Evolutionary conservation across 139 green algal species (phyloP).

Genomic region (Tetraselmis chui): DNA sequence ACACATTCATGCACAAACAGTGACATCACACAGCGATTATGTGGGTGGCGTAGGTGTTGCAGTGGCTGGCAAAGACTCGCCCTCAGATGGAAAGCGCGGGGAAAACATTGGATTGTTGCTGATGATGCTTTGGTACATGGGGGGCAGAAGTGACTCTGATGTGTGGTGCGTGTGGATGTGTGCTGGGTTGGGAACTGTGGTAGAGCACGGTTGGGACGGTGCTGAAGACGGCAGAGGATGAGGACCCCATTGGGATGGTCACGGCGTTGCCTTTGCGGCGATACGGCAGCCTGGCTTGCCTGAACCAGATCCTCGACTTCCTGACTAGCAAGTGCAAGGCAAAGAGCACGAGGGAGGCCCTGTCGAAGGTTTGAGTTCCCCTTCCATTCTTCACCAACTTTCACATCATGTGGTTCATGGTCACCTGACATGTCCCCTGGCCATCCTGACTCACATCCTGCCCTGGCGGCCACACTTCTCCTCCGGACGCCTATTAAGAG

Average conservation of each 20-base stretch:
- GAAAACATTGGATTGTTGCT: too few relatives aligned
- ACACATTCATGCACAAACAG: too few relatives aligned
- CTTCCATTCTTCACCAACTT: too few relatives aligned
- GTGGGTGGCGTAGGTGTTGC: too few relatives aligned
- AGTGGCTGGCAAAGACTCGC: too few relatives aligned
- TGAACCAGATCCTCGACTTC: slow-evolving; percentile 52
- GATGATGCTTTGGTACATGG: background rate
- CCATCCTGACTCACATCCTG: background rate
- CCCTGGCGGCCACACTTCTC: background rate
- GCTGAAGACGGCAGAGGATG: slow-evolving; percentile 74
- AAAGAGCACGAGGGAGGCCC: slow-evolving; percentile 10
- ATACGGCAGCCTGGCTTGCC: slow-evolving; percentile 32
- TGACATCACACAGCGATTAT: too few relatives aligned
- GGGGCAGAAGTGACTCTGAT: background rate
- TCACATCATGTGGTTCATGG: background rate
- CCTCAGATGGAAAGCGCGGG: too few relatives aligned
- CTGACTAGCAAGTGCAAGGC: slow-evolving; percentile 33
- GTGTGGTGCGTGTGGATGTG: background rate
- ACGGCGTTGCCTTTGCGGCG: slow-evolving; percentile 52
- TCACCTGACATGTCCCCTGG: background rate
- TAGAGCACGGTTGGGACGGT: slow-evolving; percentile 70
- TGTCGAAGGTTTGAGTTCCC: slow-evolving; percentile 22
- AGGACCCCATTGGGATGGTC: slow-evolving; percentile 72
- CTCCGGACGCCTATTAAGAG: background rate
- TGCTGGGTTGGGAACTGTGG: too few relatives aligned